A percentile compares a stretch with the other conserved stretches of the same genome.
Conservation (phyloP, 768 basidiomycete species). For the Auriscalpium orientale region DNA sequence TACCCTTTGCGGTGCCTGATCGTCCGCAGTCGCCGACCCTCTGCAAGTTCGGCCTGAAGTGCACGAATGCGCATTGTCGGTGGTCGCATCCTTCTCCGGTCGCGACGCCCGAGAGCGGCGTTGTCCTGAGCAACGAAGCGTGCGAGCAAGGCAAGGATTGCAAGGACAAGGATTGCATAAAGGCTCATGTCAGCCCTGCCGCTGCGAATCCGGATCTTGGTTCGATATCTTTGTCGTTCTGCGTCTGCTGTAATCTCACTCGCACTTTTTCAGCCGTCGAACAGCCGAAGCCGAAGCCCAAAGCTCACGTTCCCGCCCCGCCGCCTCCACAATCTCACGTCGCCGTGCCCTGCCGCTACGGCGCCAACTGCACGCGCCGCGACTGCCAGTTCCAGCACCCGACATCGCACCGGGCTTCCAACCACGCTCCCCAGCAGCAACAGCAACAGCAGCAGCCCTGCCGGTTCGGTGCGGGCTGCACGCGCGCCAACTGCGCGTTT, state of each 20-base stretch:
- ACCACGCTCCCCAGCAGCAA: neutral
- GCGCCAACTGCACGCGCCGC: slow-evolving; percentile 63
- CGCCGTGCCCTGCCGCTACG: slow-evolving; percentile 67
- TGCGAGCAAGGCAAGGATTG: slow-evolving; percentile 88
- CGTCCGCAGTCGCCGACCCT: slow-evolving; percentile 82
- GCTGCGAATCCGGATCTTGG: slow-evolving; percentile 54
- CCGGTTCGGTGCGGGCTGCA: slow-evolving; percentile 79
- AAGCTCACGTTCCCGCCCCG: neutral
- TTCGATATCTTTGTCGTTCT: slow-evolving; percentile 21
- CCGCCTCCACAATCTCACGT: slow-evolving; percentile 25
- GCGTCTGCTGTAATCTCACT: neutral
- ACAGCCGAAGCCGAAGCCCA: slow-evolving; percentile 1
- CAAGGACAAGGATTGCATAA: slow-evolving; percentile 89
- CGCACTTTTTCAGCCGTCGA: slow-evolving; percentile 4
- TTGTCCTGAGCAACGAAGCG: slow-evolving; percentile 89
- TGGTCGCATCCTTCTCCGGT: slow-evolving; percentile 97
- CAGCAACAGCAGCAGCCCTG: slow-evolving; percentile 37
- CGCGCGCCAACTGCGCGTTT: slow-evolving; percentile 61
- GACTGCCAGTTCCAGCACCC: slow-evolving; percentile 64
- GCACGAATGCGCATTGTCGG: slow-evolving; percentile 82
- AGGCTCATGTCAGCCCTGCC: slow-evolving; percentile 86
- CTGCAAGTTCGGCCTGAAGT: slow-evolving; percentile 90
- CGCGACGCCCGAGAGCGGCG: slow-evolving; percentile 88
- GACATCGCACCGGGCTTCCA: slow-evolving; percentile 4
- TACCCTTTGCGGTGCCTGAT: slow-evolving; percentile 56